A percentile compares a stretch with the other conserved stretches of the same genome.
Conservation (phyloP, 2,329 filamentous ascomycete genomes). For the Pseudocercospora macadamiae region DNA sequence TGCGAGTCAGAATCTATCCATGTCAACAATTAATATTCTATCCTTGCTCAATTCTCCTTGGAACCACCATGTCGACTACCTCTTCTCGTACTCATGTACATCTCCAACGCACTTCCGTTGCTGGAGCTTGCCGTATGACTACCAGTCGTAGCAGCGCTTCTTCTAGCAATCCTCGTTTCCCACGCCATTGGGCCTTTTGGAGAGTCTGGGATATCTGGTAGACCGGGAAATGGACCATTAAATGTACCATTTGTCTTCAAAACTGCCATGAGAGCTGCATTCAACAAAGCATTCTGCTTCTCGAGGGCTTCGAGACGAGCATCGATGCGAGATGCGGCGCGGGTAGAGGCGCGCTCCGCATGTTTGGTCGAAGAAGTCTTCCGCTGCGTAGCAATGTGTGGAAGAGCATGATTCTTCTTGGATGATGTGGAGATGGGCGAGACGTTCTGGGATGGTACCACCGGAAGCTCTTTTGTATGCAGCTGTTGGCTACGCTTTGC, state of each 20-base stretch:
- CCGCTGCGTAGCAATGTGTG: constrained; percentile 31
- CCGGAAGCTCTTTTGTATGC: constrained; percentile 29
- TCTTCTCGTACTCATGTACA: constrained; percentile 37
- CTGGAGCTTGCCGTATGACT: constrained; percentile 32
- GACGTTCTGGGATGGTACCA: constrained; percentile 28
- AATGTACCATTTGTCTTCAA: constrained; percentile 41
- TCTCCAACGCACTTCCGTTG: constrained; percentile 40
- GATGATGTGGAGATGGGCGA: constrained; percentile 25
- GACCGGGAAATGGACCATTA: constrained; percentile 31
- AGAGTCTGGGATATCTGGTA: constrained; percentile 12
- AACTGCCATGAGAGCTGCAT: constrained; percentile 46
- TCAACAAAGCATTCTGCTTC: constrained; percentile 44
- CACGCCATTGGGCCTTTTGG: constrained; percentile 31
- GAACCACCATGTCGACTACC: constrained; percentile 17
- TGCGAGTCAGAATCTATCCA: too few relatives aligned
- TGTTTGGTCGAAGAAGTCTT: constrained; percentile 15
- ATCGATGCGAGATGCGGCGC: constrained; percentile 29
- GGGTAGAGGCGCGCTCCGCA: constrained; percentile 14
- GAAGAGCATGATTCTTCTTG: constrained; percentile 16
- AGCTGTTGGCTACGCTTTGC: constrained; percentile 19
- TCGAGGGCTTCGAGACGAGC: constrained; percentile 43
- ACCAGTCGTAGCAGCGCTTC: constrained; percentile 30
- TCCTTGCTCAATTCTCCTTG: neutral
- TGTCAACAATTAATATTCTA: neutral
- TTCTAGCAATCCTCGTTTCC: constrained; percentile 34